Conservation (phyloP, 1,284 basidiomycete species). For the Heterobasidion irregulare region DNA sequence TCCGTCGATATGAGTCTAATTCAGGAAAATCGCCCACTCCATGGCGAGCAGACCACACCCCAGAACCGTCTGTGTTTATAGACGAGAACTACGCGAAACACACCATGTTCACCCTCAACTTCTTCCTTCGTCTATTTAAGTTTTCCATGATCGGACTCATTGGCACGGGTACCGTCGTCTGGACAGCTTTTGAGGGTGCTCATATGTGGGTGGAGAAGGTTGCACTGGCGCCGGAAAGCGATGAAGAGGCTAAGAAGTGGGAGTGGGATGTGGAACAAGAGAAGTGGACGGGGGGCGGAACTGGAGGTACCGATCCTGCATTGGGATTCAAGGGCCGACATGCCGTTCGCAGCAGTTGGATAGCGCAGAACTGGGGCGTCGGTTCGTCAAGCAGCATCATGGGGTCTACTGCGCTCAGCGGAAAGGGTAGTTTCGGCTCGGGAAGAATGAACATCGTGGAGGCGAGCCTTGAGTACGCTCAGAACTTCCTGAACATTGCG, state of each 20-base stretch:
- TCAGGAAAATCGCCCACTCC: slow-evolving; percentile 2
- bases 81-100: slow-evolving; percentile 28
- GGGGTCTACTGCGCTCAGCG: slow-evolving; percentile 27
- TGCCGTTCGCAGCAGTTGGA: slow-evolving; percentile 70
- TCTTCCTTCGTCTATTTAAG: slow-evolving; percentile 32
- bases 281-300: slow-evolving; percentile 63
- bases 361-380: slow-evolving; percentile 65
- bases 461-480: slow-evolving; percentile 42
- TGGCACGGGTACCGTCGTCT: slow-evolving; percentile 29
- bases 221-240: slow-evolving; percentile 42
- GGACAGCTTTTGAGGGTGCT: slow-evolving; percentile 44
- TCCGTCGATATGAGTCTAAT: neutral
- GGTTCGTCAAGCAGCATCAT: slow-evolving; percentile 34
- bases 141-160: slow-evolving; percentile 29
- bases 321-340: slow-evolving; percentile 62
- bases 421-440: slow-evolving; percentile 24
- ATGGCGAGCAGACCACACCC: slow-evolving; percentile 5
- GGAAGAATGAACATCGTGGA: slow-evolving; percentile 39
- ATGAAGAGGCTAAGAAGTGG: slow-evolving; percentile 50
- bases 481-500: slow-evolving; percentile 46
- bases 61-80: slow-evolving; percentile 12
- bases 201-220: slow-evolving; percentile 70
- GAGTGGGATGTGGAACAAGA: slow-evolving; percentile 70
- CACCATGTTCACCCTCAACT: slow-evolving; percentile 24
- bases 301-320: slow-evolving; percentile 67